A percentile compares a stretch with the other conserved stretches of the same genome.
Evolutionary conservation across 345 rosid genomes (phyloP).

Genomic region (Limnanthes douglasii): DNA sequence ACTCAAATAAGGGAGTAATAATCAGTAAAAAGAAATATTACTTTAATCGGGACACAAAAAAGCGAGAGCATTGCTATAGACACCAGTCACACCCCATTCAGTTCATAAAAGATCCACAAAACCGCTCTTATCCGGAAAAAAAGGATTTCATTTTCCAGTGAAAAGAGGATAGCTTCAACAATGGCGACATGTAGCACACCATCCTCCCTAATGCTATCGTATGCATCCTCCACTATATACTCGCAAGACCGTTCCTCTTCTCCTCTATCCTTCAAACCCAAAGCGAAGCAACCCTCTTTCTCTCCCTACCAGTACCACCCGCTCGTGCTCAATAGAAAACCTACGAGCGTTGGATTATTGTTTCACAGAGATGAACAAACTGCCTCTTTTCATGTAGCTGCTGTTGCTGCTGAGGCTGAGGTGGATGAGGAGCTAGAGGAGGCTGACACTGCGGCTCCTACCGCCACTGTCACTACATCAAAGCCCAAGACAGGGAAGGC

Average conservation of each 20-base stretch:
- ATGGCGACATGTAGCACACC: constrained; percentile 46
- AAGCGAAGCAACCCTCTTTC: constrained; percentile 16
- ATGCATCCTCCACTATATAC: constrained; percentile 31
- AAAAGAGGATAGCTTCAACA: constrained; percentile 8
- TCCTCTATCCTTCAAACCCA: constrained; percentile 35
- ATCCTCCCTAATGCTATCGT: constrained; percentile 37
- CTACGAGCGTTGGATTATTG: constrained; percentile 7
- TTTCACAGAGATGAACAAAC: constrained; percentile 6
- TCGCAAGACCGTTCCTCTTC: constrained; percentile 36
- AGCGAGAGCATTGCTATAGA: too few relatives aligned
- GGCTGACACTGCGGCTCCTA: constrained; percentile 17
- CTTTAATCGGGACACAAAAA: too few relatives aligned
- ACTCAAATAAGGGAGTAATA: too few relatives aligned
- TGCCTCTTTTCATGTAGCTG: constrained; percentile 18
- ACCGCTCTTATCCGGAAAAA: too few relatives aligned
- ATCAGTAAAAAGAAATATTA: too few relatives aligned
- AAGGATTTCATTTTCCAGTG: too few relatives aligned
- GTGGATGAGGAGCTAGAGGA: constrained; percentile 26
- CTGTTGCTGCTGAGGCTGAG: constrained; percentile 36
- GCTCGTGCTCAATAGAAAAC: constrained; percentile 17
- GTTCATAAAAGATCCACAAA: too few relatives aligned
- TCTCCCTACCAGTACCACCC: constrained; percentile 24
- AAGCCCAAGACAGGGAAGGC: constrained; percentile 91
- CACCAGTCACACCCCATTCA: too few relatives aligned
- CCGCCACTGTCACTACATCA: constrained; percentile 23